These are phyloP conservation scores for Silene noctiflora DNA, from an alignment of 179 eudicot species.

Conservation along the genomic window DNA sequence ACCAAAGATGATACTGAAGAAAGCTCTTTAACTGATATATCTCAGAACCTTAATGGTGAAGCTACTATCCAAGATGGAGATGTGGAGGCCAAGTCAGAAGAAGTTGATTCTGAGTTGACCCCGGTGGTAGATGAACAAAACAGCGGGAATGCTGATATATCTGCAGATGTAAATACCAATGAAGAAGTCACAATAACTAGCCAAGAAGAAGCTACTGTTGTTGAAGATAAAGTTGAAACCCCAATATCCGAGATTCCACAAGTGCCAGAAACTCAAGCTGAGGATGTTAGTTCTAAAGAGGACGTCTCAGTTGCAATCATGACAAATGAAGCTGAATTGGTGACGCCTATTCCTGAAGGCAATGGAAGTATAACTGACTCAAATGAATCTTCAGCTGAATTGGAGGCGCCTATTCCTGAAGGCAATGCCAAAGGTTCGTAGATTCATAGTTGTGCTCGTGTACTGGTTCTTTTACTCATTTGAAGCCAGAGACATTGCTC, in stretches of 20 bases:
- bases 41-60: conserved; percentile 26
- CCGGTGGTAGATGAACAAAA: conserved; percentile 19
- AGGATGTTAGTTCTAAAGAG: conserved; percentile 23
- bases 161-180: conserved; percentile 9
- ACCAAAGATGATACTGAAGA: conserved; percentile 27
- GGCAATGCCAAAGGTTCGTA: conserved; percentile 47
- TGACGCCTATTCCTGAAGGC: conserved; percentile 30
- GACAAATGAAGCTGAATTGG: conserved; percentile 29
- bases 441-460: conserved; percentile 4
- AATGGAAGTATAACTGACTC: conserved; percentile 37
- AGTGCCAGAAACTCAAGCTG: conserved; percentile 29
- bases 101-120: conserved; percentile 26
- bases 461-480: conserved; percentile 8
- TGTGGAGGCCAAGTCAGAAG: conserved; percentile 26
- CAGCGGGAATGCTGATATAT: neutral
- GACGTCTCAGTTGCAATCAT: conserved; percentile 29
- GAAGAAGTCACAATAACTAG: conserved; percentile 31
- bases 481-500: conserved; percentile 10
- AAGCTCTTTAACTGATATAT: conserved; percentile 26
- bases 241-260: conserved; percentile 21
- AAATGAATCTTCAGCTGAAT: conserved; percentile 34
- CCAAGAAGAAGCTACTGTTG: conserved; percentile 32
- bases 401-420: conserved; percentile 19
- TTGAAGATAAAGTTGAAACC: conserved; percentile 32
- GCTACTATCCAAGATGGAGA: conserved; percentile 27